A percentile compares a stretch with the other conserved stretches of the same genome.
Conservation (phyloP, 179 eudicot species). For the Beta corolliflora region DNA sequence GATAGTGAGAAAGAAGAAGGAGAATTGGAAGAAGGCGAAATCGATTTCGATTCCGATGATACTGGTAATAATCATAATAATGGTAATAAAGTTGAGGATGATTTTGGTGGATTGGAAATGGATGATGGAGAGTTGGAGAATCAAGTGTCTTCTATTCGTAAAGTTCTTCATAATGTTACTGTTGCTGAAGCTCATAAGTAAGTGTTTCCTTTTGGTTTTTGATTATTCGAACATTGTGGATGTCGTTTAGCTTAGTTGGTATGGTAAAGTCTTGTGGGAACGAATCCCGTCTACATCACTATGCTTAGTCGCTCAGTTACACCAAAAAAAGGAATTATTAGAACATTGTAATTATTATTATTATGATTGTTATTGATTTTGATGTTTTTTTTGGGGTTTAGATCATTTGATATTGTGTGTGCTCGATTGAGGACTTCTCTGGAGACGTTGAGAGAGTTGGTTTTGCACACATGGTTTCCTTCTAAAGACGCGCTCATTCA, state of each 20-base stretch:
- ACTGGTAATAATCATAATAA: neutral
- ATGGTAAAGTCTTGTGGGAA: too few species aligned
- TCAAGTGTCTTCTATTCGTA: conserved; percentile 52
- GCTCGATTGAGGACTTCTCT: conserved; percentile 49
- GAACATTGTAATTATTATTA: too few species aligned
- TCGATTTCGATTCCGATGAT: conserved; percentile 56
- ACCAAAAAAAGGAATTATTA: too few species aligned
- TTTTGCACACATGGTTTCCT: conserved; percentile 47
- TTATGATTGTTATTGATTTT: too few species aligned
- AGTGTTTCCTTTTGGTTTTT: conserved; percentile 27
- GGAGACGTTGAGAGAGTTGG: conserved; percentile 53
- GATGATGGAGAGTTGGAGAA: conserved; percentile 50
- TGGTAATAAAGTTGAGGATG: conserved; percentile 12
- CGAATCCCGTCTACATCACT: too few species aligned
- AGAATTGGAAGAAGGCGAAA: conserved; percentile 86
- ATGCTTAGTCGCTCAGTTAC: too few species aligned
- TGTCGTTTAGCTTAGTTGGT: too few species aligned
- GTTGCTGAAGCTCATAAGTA: conserved; percentile 61
- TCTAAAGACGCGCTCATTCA: conserved; percentile 56
- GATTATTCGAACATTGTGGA: too few species aligned
- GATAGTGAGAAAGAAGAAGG: conserved; percentile 75
- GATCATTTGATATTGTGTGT: conserved; percentile 68
- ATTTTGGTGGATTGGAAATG: conserved; percentile 32
- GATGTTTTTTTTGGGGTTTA: conserved; percentile 32
- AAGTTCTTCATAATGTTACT: conserved; percentile 60